Base-by-base conservation (phyloP, 1,284 basidiomycete genomes). In the Sphagnurus paluster region DNA sequence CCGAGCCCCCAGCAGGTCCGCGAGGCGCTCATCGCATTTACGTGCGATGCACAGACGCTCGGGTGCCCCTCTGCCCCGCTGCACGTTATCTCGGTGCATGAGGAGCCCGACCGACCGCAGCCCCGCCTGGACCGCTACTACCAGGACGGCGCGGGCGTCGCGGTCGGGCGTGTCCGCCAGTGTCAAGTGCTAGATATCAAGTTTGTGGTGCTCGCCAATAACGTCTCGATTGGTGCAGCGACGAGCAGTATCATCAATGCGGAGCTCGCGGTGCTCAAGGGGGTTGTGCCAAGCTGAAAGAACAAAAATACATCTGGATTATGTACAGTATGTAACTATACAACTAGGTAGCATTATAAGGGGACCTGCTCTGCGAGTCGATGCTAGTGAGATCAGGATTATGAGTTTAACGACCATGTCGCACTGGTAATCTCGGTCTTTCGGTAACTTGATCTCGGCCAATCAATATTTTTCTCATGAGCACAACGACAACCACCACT, bases 201-300 rank as follows among this genome's bases (percentile, higher is more conserved):
- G 75, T 98, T 99, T 65, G 90, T 98, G 32, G 90, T 93, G 36
- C 75, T 99, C 48, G 82, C 87, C 52, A 97, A 98, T 69, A 99
- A 99, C 62, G 95, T 98, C 52, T 87, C 87, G 58, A 91, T 99
- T 56, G 96, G 97, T 5, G 96, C 96, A 8, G 96, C 97, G 40
- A 99, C 97, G 36, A 93, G 90, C 59, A 94, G 91, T 50, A 92
- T 99, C 65, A 96, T 99, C 66, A 99, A 99, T 66, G 97, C 96
- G 3, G 96, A 99, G 75, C 74, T 91, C 30, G 95, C 94, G n/a
- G 81, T 96, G 4, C 68, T 88, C 45, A 93, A 90, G 70, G 92
- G 90, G 9, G 70, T 87, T 44, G 60, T 83, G 34, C 28, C 37
- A 19, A 46, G 34, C 11, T 48, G 35, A 23, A 26, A 20, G 17